These are phyloP conservation scores for Grigorovia jiainica DNA, from an alignment of 805 yeast genomes.

Conservation along the genomic window DNA sequence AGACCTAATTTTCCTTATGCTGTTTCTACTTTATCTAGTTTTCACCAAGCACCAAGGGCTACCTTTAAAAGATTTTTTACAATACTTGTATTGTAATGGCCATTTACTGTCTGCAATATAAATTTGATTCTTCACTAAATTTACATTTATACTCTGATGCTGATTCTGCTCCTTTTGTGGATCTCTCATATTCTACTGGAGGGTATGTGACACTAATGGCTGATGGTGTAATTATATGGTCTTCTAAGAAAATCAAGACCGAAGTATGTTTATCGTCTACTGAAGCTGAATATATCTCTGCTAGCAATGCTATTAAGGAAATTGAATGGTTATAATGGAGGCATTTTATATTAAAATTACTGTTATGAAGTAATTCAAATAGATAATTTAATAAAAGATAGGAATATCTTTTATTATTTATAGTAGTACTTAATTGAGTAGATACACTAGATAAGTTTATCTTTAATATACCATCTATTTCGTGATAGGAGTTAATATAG, in stretches of 20 bases:
- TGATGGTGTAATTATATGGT: conserved; percentile 10
- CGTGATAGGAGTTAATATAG: no score
- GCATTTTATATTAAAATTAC: no score
- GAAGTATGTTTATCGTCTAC: conserved; percentile 7
- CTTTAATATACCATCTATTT: no score
- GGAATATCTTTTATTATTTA: no score
- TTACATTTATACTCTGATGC: conserved; percentile 6
- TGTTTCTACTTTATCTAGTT: conserved; percentile 4
- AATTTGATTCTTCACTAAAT: neutral
- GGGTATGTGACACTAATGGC: conserved; percentile 6
- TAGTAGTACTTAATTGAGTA: no score
- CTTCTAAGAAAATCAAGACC: conserved; percentile 8
- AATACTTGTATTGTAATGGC: conserved; percentile 6
- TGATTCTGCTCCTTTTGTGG: conserved; percentile 4
- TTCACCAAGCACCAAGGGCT: conserved; percentile 4
- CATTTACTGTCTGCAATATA: conserved; percentile 1
- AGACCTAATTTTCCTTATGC: conserved; percentile 9
- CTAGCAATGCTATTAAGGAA: conserved; percentile 7
- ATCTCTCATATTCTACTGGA: conserved; percentile 9
- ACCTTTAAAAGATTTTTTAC: conserved; percentile 4
- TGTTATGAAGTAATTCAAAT: no score
- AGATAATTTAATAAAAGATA: no score
- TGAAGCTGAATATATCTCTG: conserved; percentile 8
- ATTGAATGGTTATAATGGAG: conserved; percentile 2
- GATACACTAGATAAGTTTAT: no score